Conservation (phyloP, 2,329 filamentous ascomycete genomes). For the Aspergillus arachidicola region DNA sequence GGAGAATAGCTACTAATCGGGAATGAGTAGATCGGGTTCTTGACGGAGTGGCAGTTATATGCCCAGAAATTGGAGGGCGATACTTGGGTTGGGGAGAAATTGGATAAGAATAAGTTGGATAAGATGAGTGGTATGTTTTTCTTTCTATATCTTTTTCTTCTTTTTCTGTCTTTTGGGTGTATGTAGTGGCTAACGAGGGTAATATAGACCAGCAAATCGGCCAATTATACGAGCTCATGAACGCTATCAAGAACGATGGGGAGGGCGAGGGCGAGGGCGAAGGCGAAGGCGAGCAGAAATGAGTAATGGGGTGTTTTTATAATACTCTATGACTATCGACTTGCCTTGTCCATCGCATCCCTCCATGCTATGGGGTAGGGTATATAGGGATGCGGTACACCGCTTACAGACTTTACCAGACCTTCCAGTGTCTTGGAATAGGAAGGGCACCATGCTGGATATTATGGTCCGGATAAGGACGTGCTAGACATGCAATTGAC, state of each 20-base stretch:
- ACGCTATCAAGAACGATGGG: constrained; percentile 65
- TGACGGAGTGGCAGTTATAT: constrained; percentile 96
- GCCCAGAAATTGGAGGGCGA: constrained; percentile 90
- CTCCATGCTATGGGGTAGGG: not conserved
- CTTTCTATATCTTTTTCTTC: not conserved
- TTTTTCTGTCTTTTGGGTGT: not conserved
- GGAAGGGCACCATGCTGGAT: not conserved
- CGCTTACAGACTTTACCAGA: not conserved
- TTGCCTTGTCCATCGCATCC: not conserved
- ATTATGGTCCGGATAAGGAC: not conserved
- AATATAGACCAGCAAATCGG: constrained; percentile 81
- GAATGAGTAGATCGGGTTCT: constrained; percentile 77
- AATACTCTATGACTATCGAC: not conserved
- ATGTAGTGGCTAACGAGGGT: not conserved
- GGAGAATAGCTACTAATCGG: no score
- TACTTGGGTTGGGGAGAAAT: constrained; percentile 77
- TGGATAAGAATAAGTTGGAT: constrained; percentile 80
- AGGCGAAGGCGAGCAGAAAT: not conserved
- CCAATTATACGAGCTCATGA: constrained; percentile 93
- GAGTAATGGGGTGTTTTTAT: not conserved
- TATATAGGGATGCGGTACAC: not conserved
- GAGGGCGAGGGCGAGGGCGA: constrained; percentile 15
- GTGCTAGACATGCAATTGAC: not conserved
- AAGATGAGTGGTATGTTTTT: constrained; percentile 83
- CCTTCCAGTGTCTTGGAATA: not conserved